phyloP scores from a whole-genome alignment of 2,329 filamentous ascomycete species.

The Diplocarpon mali region DNA sequence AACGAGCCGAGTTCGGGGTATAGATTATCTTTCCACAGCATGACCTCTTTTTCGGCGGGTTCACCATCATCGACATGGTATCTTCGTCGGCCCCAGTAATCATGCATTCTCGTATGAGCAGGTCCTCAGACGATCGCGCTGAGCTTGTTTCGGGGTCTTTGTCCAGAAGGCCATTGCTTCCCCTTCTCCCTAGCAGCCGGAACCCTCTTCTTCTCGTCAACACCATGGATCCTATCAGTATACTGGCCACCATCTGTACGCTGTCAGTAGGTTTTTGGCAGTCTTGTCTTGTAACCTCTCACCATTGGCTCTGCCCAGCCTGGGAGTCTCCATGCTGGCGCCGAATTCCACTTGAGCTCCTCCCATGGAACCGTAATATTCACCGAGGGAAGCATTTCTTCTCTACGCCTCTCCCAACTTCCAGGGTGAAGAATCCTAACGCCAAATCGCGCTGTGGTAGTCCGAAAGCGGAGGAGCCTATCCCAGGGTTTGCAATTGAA shows the following conservation, averaged over 20 bases:
- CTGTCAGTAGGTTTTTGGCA: not conserved
- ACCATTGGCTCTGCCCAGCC: conserved; percentile 27
- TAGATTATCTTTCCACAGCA: conserved; percentile 39
- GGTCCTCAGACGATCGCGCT: conserved; percentile 24
- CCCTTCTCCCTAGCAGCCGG: conserved; percentile 16
- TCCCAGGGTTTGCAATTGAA: too few relatives aligned
- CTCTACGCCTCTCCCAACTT: too few relatives aligned
- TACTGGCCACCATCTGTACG: conserved; percentile 26
- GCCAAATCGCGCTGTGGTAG: too few relatives aligned
- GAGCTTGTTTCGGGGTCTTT: conserved; percentile 20
- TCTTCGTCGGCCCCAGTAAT: conserved; percentile 12
- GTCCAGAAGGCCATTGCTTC: conserved; percentile 16
- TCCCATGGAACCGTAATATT: conserved; percentile 16
- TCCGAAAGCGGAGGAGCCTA: too few relatives aligned
- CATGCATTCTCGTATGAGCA: conserved; percentile 22
- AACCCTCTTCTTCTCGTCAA: conserved; percentile 22
- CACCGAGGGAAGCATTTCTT: too few relatives aligned
- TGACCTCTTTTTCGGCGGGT: conserved; percentile 37
- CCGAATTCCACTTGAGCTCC: conserved; percentile 26
- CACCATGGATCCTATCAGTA: conserved; percentile 25
- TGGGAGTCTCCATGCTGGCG: conserved; percentile 25
- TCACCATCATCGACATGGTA: conserved; percentile 21
- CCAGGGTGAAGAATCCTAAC: too few relatives aligned
- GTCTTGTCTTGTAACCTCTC: conserved; percentile 1
- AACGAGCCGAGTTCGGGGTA: conserved; percentile 51